A percentile compares a stretch with the other conserved stretches of the same genome.
These are phyloP conservation scores for Schoenoplectus tabernaemontani DNA, from an alignment of 202 grass and related monocot species.

Conservation along the genomic window DNA sequence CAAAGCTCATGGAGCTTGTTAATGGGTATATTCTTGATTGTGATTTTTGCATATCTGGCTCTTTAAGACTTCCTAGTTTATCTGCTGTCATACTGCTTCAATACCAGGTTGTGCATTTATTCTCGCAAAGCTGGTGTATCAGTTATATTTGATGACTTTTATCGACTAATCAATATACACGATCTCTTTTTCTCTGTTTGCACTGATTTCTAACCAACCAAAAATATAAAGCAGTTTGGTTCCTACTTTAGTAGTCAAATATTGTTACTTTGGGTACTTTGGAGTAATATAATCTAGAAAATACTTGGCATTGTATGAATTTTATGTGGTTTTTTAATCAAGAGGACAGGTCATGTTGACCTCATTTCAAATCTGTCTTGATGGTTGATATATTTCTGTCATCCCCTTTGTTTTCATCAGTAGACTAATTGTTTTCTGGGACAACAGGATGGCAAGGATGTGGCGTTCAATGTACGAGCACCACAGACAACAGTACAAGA, in stretches of 20 bases:
- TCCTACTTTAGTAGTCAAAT: background rate
- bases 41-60: background rate
- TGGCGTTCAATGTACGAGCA: slow-evolving; percentile 61
- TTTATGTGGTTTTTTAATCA: background rate
- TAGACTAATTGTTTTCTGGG: background rate
- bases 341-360: background rate
- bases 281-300: background rate
- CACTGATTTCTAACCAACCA: background rate
- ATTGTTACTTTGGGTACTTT: background rate
- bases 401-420: background rate
- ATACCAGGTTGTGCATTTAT: background rate
- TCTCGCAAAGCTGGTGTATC: background rate
- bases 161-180: background rate
- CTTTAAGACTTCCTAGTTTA: background rate
- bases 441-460: slow-evolving; percentile 74
- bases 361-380: background rate
- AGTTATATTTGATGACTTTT: background rate
- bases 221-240: background rate
- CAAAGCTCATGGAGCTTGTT: slow-evolving; percentile 73
- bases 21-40: slow-evolving; percentile 46
- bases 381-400: background rate
- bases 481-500: slow-evolving; percentile 40
- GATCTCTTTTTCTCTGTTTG: background rate
- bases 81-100: slow-evolving; percentile 1
- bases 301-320: background rate